phyloP scores from a whole-genome alignment of 2,329 filamentous ascomycete species.

The Aureobasidium pullulans region DNA sequence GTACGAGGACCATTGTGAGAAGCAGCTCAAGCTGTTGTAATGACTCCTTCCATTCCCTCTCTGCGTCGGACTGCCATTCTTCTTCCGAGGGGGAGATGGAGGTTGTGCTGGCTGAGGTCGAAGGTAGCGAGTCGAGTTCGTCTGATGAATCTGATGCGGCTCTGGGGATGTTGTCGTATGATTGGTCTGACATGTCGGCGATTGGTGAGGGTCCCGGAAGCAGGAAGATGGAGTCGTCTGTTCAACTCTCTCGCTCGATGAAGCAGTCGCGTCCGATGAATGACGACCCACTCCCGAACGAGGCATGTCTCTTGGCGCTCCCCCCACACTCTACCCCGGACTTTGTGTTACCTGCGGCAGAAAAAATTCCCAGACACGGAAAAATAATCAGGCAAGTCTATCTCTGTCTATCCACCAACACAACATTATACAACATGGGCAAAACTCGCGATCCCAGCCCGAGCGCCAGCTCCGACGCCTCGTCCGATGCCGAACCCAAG shows the following conservation, averaged over 20 bases:
- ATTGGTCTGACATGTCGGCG: conserved; percentile 26
- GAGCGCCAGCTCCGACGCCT: background rate
- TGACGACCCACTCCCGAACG: background rate
- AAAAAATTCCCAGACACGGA: background rate
- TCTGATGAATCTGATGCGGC: conserved; percentile 20
- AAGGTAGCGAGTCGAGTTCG: conserved; percentile 44
- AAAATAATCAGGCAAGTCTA: background rate
- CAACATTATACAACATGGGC: background rate
- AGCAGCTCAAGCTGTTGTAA: conserved; percentile 89
- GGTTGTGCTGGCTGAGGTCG: conserved; percentile 43
- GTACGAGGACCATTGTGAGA: conserved; percentile 88
- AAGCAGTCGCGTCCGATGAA: background rate
- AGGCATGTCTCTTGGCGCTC: background rate
- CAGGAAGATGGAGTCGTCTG: background rate
- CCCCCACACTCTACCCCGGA: background rate
- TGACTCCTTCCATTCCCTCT: conserved; percentile 90
- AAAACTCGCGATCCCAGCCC: conserved; percentile 12
- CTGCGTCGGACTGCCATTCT: conserved; percentile 69
- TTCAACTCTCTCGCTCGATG: background rate
- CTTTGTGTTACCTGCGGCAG: background rate
- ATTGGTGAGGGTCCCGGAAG: background rate
- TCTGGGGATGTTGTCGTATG: conserved; percentile 40
- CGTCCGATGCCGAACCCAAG: background rate
- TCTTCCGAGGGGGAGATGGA: conserved; percentile 39
- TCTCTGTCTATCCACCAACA: background rate